Conservation (phyloP, 352 stramenopile species). For the Pythium plurisporium region DNA sequence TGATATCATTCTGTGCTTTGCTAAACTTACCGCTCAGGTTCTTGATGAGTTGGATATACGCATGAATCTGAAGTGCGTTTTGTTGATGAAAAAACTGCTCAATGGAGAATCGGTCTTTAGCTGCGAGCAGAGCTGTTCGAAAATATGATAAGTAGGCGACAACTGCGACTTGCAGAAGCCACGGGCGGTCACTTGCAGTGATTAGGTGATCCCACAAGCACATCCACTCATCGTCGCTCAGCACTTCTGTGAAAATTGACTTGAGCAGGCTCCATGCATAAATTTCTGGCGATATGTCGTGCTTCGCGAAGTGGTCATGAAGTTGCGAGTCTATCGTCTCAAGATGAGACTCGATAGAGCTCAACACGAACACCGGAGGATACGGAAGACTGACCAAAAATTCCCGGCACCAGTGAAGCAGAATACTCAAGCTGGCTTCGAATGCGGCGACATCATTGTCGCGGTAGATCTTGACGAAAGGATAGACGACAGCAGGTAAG, state of each 20-base stretch:
- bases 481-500: slow-evolving; percentile 81
- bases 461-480: slow-evolving; percentile 84
- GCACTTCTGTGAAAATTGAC: slow-evolving; percentile 86
- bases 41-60: slow-evolving; percentile 63
- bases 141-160: slow-evolving; percentile 74
- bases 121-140: slow-evolving; percentile 50
- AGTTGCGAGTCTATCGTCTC: slow-evolving; percentile 66
- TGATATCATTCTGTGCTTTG: not conserved
- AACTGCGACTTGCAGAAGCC: slow-evolving; percentile 58
- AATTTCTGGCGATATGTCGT: slow-evolving; percentile 49
- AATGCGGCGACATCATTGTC: slow-evolving; percentile 89
- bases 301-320: slow-evolving; percentile 68
- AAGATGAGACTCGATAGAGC: slow-evolving; percentile 64
- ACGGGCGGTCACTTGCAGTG: slow-evolving; percentile 58
- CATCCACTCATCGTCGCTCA: slow-evolving; percentile 86
- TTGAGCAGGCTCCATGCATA: slow-evolving; percentile 87
- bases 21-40: slow-evolving; percentile 45
- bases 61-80: slow-evolving; percentile 70
- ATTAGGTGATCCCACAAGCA: slow-evolving; percentile 87
- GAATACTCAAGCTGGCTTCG: slow-evolving; percentile 77
- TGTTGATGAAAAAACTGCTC: slow-evolving; percentile 86
- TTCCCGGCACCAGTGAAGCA: slow-evolving; percentile 83
- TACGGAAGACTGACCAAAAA: slow-evolving; percentile 85
- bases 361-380: slow-evolving; percentile 68
- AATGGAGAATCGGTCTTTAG: slow-evolving; percentile 53